A percentile compares a stretch with the other conserved stretches of the same genome.
These are phyloP conservation scores for Tricladium varicosporioides DNA, from an alignment of 2,329 filamentous ascomycete genomes.

Conservation along the genomic window DNA sequence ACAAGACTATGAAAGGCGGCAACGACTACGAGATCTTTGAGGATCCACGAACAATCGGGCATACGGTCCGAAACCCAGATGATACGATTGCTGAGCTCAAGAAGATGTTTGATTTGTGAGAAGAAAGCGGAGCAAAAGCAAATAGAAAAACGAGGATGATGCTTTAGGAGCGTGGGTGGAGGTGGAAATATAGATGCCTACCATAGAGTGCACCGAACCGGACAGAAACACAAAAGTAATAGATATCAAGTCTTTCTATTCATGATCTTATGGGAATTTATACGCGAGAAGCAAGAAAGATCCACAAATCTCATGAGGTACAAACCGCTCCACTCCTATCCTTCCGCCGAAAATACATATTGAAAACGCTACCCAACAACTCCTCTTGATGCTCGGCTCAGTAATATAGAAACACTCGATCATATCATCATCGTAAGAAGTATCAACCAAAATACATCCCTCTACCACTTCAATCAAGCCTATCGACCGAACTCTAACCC, in stretches of 20 bases:
- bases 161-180: no score
- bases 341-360: no score
- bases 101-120: conserved; percentile 71
- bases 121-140: not conserved
- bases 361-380: conserved; percentile 7
- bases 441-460: not conserved
- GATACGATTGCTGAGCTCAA: conserved; percentile 80
- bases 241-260: conserved; percentile 3
- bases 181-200: no score
- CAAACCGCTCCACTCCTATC: no score
- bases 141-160: no score
- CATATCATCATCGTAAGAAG: no score
- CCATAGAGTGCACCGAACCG: no score
- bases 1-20: conserved; percentile 87
- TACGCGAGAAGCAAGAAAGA: not conserved
- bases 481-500: conserved; percentile 73
- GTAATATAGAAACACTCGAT: not conserved
- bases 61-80: conserved; percentile 76
- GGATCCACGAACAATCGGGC: conserved; percentile 79
- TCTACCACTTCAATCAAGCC: conserved; percentile 1
- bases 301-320: no score
- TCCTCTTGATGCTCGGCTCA: conserved; percentile 18
- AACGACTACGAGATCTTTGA: conserved; percentile 95
- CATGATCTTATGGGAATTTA: conserved; percentile 1
- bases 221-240: not conserved